phyloP scores from a whole-genome alignment of 768 basidiomycete genomes.

The Fistulinella prunicolor region DNA sequence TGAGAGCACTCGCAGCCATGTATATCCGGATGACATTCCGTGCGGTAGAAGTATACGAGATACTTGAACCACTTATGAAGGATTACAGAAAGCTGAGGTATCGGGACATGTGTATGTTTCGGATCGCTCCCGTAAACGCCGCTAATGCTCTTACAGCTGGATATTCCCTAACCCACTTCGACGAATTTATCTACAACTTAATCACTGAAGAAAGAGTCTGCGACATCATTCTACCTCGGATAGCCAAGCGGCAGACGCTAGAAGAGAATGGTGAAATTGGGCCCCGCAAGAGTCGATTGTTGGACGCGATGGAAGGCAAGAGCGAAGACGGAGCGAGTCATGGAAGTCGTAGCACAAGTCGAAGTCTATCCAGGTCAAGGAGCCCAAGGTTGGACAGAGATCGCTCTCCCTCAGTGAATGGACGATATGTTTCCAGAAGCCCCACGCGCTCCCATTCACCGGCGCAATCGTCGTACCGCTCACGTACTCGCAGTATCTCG shows the following conservation, averaged over 20 bases:
- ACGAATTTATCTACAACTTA: constrained; percentile 86
- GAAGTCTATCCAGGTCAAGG: constrained; percentile 23
- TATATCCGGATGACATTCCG: constrained; percentile 95
- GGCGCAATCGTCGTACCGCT: constrained; percentile 43
- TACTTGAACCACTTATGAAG: constrained; percentile 90
- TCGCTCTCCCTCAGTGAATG: constrained; percentile 42
- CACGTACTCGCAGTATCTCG: constrained; percentile 59
- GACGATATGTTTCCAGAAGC: constrained; percentile 64
- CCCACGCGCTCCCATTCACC: constrained; percentile 47
- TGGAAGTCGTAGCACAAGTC: constrained; percentile 36
- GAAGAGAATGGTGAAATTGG: constrained; percentile 92
- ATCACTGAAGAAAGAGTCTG: constrained; percentile 90
- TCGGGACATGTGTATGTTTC: constrained; percentile 69
- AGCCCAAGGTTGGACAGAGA: constrained; percentile 23
- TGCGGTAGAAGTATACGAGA: constrained; percentile 86
- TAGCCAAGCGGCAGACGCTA: constrained; percentile 79
- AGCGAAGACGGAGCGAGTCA: constrained; percentile 49
- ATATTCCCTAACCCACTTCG: constrained; percentile 82
- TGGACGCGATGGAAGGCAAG: constrained; percentile 82
- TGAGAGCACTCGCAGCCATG: constrained; percentile 88
- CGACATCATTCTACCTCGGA: constrained; percentile 91
- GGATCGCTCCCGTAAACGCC: neutral
- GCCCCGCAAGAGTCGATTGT: constrained; percentile 79
- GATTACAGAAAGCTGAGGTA: constrained; percentile 89
- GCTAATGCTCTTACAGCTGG: constrained; percentile 54